These are phyloP conservation scores for Ilex aquifolium DNA, from an alignment of 257 asterid genomes.

Conservation along the genomic window DNA sequence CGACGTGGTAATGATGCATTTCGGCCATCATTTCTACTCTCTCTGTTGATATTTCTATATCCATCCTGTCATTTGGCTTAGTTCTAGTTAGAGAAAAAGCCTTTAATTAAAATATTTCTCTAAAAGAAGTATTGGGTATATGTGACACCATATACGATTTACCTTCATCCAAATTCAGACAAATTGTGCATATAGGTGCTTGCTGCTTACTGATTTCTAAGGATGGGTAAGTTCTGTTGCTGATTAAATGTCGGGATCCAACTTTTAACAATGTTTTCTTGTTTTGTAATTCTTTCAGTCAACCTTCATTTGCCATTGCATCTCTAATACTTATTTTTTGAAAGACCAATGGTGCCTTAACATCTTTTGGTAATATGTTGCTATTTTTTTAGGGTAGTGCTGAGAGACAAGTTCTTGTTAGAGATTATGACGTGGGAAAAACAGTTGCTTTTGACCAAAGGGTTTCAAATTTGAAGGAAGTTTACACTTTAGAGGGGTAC, in stretches of 20 bases:
- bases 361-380: background rate
- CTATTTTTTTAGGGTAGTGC: constrained; percentile 46
- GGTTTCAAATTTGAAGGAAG: constrained; percentile 75
- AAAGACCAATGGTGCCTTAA: background rate
- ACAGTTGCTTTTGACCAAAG: constrained; percentile 68
- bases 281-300: background rate
- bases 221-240: background rate
- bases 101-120: too few species aligned
- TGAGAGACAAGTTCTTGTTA: constrained; percentile 94
- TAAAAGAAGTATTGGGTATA: too few species aligned
- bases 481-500: constrained; percentile 75
- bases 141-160: background rate
- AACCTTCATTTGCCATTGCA: background rate
- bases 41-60: constrained; percentile 4
- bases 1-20: constrained; percentile 53
- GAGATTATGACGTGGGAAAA: constrained; percentile 67
- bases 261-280: background rate
- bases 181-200: background rate
- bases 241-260: too few species aligned
- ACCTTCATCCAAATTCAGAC: background rate
- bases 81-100: too few species aligned
- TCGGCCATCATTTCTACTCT: constrained; percentile 5
- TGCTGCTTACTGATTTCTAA: background rate
- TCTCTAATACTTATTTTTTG: too few species aligned
- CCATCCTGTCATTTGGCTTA: too few species aligned